Conservation (phyloP, 2,329 filamentous ascomycete genomes). For the Hypoxylon sp. region DNA sequence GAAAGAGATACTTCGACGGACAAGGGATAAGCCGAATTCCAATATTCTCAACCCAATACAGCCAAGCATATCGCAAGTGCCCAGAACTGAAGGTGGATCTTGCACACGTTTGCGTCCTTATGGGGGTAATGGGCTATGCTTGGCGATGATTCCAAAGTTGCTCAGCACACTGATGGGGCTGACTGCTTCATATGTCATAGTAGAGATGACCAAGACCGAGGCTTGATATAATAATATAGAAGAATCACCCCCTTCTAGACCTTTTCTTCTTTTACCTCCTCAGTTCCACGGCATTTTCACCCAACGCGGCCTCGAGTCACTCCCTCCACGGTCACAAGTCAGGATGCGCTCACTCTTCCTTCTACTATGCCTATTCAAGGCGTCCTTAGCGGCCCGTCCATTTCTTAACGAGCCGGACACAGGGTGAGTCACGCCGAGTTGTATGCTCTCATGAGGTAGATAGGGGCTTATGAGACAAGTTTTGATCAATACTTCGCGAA, state of each 20-base stretch:
- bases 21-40: slow-evolving; percentile 8
- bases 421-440: slow-evolving; percentile 42
- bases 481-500: slow-evolving; percentile 58
- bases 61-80: slow-evolving; percentile 16
- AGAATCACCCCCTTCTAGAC: neutral
- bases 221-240: slow-evolving; percentile 26
- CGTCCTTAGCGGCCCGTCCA: slow-evolving; percentile 59
- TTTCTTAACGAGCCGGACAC: slow-evolving; percentile 64
- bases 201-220: slow-evolving; percentile 5
- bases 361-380: slow-evolving; percentile 52
- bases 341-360: slow-evolving; percentile 52
- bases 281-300: slow-evolving; percentile 5
- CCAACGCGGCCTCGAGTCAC: neutral
- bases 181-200: slow-evolving; percentile 9
- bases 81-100: slow-evolving; percentile 22
- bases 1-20: slow-evolving; percentile 26
- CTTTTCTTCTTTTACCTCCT: neutral
- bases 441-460: neutral
- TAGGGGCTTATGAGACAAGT: slow-evolving; percentile 44
- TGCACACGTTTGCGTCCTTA: slow-evolving; percentile 10
- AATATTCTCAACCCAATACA: neutral
- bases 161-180: slow-evolving; percentile 10
- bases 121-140: slow-evolving; percentile 5
- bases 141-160: slow-evolving; percentile 30
- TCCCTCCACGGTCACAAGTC: slow-evolving; percentile 5